These are phyloP conservation scores for Saturnispora hagleri DNA, from an alignment of 805 yeast genomes.

Conservation along the genomic window DNA sequence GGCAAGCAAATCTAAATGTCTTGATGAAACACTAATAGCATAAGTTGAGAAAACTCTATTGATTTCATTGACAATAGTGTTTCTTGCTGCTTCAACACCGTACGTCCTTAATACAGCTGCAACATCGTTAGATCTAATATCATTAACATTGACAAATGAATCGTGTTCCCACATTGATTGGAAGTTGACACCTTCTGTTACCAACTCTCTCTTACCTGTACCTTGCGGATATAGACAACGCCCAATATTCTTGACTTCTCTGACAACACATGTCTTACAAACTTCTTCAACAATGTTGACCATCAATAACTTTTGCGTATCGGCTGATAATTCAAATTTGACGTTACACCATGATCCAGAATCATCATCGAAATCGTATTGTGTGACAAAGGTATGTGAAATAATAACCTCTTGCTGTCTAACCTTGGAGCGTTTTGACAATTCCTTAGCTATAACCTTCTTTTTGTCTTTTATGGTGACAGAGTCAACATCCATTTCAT, in stretches of 20 bases:
- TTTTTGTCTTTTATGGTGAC: conserved; percentile 8
- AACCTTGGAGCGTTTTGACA: conserved; percentile 61
- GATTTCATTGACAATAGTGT: conserved; percentile 92
- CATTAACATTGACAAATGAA: conserved; percentile 82
- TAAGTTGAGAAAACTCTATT: conserved; percentile 92
- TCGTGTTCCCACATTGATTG: conserved; percentile 97
- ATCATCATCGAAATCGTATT: conserved; percentile 84
- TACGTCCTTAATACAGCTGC: conserved; percentile 82
- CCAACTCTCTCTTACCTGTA: conserved; percentile 65
- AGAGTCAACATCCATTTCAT: conserved; percentile 16
- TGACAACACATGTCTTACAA: conserved; percentile 82
- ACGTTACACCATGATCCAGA: conserved; percentile 91
- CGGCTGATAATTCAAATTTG: conserved; percentile 71
- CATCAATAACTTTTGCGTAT: conserved; percentile 89
- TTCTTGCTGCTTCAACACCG: conserved; percentile 99
- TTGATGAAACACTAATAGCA: conserved; percentile 84
- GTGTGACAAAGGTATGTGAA: conserved; percentile 61
- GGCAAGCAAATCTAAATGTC: conserved; percentile 94
- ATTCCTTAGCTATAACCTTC: conserved; percentile 18
- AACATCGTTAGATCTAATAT: conserved; percentile 86
- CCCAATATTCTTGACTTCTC: conserved; percentile 86
- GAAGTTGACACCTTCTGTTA: conserved; percentile 98
- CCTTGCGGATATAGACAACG: conserved; percentile 81
- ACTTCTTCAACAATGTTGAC: conserved; percentile 91
- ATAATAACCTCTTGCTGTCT: conserved; percentile 79